These are phyloP conservation scores for Venturia nashicola DNA, from an alignment of 2,329 filamentous ascomycete species.

Conservation along the genomic window DNA sequence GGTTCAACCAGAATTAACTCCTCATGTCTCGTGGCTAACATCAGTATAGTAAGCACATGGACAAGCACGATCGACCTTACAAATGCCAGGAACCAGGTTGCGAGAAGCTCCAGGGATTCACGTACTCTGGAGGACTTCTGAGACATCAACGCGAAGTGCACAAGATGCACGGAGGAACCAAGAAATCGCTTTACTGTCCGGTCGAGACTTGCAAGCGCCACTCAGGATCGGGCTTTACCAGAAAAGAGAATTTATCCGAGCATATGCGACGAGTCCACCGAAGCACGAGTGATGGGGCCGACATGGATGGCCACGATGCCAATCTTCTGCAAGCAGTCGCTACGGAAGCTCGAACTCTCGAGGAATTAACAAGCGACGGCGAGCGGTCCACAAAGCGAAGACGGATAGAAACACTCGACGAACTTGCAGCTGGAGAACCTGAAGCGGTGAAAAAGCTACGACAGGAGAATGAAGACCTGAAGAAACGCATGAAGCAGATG, in stretches of 20 bases:
- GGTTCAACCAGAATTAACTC: not conserved
- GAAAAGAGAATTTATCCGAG: constrained; percentile 88
- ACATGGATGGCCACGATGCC: constrained; percentile 4
- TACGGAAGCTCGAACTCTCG: not conserved
- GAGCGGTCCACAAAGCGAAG: constrained; percentile 15
- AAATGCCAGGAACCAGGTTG: constrained; percentile 73
- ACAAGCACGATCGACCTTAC: constrained; percentile 91
- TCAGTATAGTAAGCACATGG: constrained; percentile 76
- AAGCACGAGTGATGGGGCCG: constrained; percentile 14
- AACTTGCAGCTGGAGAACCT: constrained; percentile 18
- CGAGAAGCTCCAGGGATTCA: constrained; percentile 87
- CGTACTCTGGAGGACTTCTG: constrained; percentile 80
- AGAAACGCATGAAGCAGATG: constrained; percentile 10
- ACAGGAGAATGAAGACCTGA: constrained; percentile 8
- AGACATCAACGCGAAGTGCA: constrained; percentile 92
- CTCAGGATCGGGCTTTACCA: constrained; percentile 77
- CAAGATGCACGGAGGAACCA: constrained; percentile 76
- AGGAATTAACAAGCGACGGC: not conserved
- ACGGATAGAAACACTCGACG: constrained; percentile 20
- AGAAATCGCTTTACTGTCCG: constrained; percentile 78
- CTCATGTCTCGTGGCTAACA: not conserved
- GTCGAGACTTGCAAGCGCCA: constrained; percentile 81
- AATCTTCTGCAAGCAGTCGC: constrained; percentile 7
- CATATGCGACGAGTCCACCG: constrained; percentile 80
- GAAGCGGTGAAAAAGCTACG: constrained; percentile 2